Base-by-base conservation (phyloP, 495 filamentous ascomycete genomes). In the Patellaria atrata region DNA sequence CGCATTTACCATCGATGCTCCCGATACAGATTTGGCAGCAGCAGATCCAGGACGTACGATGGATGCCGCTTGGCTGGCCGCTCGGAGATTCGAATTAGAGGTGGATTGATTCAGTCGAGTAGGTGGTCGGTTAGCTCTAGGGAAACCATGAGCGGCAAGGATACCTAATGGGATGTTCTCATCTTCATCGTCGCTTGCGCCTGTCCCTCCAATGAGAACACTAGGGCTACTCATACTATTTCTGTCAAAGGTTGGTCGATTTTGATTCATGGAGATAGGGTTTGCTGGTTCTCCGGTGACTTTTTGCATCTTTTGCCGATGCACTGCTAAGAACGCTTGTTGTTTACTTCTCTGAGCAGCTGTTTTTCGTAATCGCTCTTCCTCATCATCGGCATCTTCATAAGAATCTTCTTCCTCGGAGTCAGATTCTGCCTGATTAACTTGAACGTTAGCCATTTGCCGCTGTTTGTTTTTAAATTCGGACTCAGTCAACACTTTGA, bases 281-380 rank as follows among this genome's bases (percentile, higher is more conserved):
- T 40, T 52, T 45, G 32, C 32, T 15, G 65, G 58, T 45, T 82
- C 81, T 30, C 86, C 86, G 5, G 83, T 92, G 13, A 91, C 77
- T 51, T 93, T 94, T 82, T 84, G 91, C 84, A 94, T 92, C 53
- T 87, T 78, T 52, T 94, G 87, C 29, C 89, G 72, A 52, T 93
- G 92, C 5, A 94, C 75, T 9, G 83, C 65, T 54, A 94, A 68
- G 53, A 91, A 82, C 7, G 86, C 87, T 51, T 93, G 83, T 47
- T 94, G 85, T 59, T 87, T 91, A 38, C 74, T 68, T 39, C 87
- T 70, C 43, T 85, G 81, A 48, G 76, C 76, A 27, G 77, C 72
- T 21, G 76, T 60, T 50, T 79, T 67, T 41, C 69, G 77, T 19
- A 73, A 68, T 44, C 77, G 79, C 51, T 92, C 82, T 2, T 63